These are phyloP conservation scores for Halophytophthora batemanensis DNA, from an alignment of 352 stramenopile genomes.

Conservation along the genomic window DNA sequence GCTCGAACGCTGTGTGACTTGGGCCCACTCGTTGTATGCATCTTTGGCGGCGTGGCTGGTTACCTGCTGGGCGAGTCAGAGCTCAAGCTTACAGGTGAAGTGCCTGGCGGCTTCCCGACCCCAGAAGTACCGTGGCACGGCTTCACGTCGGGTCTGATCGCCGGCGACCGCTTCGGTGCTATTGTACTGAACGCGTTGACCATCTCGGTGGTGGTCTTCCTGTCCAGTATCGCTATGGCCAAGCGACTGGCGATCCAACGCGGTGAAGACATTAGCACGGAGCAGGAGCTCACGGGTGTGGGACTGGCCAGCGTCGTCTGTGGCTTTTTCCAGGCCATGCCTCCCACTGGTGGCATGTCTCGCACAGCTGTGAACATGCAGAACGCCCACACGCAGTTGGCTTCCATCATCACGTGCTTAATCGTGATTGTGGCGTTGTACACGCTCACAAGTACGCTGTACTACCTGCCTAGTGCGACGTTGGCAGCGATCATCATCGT, in stretches of 20 bases:
- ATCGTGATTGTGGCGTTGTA: conserved; percentile 85
- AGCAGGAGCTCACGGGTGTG: conserved; percentile 87
- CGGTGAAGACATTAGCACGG: conserved; percentile 58
- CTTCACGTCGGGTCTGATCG: conserved; percentile 37
- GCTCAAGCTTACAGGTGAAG: conserved; percentile 63
- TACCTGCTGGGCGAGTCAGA: conserved; percentile 47
- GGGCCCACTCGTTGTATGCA: conserved; percentile 69
- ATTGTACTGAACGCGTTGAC: conserved; percentile 58
- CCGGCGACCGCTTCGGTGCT: conserved; percentile 33
- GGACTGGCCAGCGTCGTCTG: conserved; percentile 81
- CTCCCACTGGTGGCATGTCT: conserved; percentile 80
- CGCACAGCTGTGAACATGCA: conserved; percentile 89
- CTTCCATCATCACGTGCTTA: conserved; percentile 72
- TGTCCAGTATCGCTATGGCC: conserved; percentile 87
- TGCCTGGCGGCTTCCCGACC: conserved; percentile 62
- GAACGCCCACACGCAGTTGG: conserved; percentile 78
- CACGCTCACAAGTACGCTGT: conserved; percentile 80
- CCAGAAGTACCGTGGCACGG: conserved; percentile 46
- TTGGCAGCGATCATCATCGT: conserved; percentile 89
- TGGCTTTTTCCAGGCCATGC: conserved; percentile 83
- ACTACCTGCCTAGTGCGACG: conserved; percentile 76
- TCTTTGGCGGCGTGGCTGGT: conserved; percentile 52
- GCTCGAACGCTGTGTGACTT: conserved; percentile 46
- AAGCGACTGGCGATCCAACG: conserved; percentile 77
- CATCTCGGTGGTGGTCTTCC: conserved; percentile 82